Evolutionary conservation across 1,284 basidiomycete genomes (phyloP).

Genomic region (Phaffia rhodozyma): DNA sequence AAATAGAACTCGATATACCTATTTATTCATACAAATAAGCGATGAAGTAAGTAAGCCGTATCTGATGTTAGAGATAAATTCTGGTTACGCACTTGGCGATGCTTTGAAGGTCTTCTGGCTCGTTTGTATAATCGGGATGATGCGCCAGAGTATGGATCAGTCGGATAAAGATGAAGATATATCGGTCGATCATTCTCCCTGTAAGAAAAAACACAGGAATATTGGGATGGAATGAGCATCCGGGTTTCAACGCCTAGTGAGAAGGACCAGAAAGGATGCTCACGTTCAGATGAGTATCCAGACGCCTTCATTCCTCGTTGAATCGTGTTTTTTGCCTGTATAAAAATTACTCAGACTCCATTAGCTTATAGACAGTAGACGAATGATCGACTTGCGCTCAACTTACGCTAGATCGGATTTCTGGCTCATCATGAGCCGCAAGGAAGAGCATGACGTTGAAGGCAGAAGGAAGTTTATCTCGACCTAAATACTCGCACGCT

Average conservation of each 20-base stretch:
- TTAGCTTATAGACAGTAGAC: not conserved
- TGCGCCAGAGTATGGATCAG: constrained; percentile 79
- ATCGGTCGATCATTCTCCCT: not conserved
- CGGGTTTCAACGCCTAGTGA: not conserved
- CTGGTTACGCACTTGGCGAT: constrained; percentile 50
- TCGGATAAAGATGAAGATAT: constrained; percentile 48
- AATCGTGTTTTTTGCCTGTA: constrained; percentile 8
- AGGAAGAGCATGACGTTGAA: constrained; percentile 81
- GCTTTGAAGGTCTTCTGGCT: constrained; percentile 49
- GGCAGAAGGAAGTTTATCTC: constrained; percentile 51
- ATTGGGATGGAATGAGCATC: not conserved
- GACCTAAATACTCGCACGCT: constrained; percentile 50
- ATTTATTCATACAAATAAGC: not conserved
- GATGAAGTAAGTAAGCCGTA: constrained; percentile 16
- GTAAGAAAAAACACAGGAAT: not conserved
- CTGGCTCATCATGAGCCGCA: constrained; percentile 75
- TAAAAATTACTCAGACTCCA: not conserved
- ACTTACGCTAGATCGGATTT: constrained; percentile 52
- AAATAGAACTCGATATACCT: constrained; percentile 87
- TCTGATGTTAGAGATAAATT: not conserved
- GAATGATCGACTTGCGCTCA: not conserved
- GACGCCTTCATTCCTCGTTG: not conserved
- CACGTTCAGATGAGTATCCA: not conserved
- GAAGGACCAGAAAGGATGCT: not conserved
- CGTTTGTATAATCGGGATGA: constrained; percentile 74